Base-by-base conservation (phyloP, 345 rosid species). In the Trapa bicornis region DNA sequence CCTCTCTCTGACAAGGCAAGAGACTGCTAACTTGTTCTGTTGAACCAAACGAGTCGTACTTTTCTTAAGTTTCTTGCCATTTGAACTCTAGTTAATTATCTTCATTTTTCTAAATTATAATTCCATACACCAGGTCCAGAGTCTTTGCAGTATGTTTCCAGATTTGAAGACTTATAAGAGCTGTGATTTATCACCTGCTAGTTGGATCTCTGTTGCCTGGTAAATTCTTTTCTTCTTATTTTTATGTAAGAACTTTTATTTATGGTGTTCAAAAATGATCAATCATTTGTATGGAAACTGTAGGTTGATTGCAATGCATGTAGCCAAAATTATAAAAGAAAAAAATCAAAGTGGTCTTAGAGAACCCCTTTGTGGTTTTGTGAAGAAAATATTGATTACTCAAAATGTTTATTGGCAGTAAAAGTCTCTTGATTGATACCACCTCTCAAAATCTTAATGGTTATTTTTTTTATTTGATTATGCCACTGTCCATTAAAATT, bases 181-280 rank as follows among this genome's bases (percentile, higher is more conserved):
- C 79, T 89, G 85, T 75, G 98, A 89, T 74, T 80, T 92, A 74
- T 86, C 73, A 29, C 85, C 90, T 32, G 56, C 85, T 42, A 92
- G 98, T 82, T 92, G 98, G 96, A 72, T 92, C 41, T 78, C 86
- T 61, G 90, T 92, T 52, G 96, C 96, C 65, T 92, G 98, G 98
- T 90, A 84, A 35, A 71, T 47, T 33, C 45, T 10, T 58, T 29
- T 33, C 38, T 11, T 58, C 12, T 35, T 58, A 2, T 32, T 32
- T 58, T 16, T 32, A 29, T 8, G 6, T n/a, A 0, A 10, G 11
- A 48, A 48, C 54, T 48, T 22, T 54, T n/a, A 3, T n/a, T 22
- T 22, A 54, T 54, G 60, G 17, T 54, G 60, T 54, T n/a, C 29
- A 54, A n/a, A 9, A 0, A 22, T n/a, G 33, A n/a, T 17, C 29